A percentile compares a stretch with the other conserved stretches of the same genome.
These are phyloP conservation scores for Bipolaris bicolor DNA, from an alignment of 2,329 filamentous ascomycete species.

Conservation along the genomic window DNA sequence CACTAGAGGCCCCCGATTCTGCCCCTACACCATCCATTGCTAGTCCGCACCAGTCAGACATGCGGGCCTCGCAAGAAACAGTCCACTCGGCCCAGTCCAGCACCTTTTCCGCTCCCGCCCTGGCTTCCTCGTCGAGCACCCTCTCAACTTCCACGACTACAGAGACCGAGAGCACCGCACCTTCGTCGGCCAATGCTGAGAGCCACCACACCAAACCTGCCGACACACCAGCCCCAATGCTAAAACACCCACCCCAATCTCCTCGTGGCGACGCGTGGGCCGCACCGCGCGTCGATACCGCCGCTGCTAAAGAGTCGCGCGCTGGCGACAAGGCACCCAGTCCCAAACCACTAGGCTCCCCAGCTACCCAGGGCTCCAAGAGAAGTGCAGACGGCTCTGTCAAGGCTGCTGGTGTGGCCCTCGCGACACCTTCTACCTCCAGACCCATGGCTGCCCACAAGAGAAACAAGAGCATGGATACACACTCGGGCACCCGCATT, in stretches of 20 bases:
- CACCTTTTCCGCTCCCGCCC: constrained; percentile 40
- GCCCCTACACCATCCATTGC: constrained; percentile 18
- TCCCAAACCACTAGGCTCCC: constrained; percentile 52
- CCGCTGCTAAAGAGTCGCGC: constrained; percentile 34
- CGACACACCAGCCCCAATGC: constrained; percentile 23
- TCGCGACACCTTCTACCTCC: constrained; percentile 17
- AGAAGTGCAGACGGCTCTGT: constrained; percentile 77
- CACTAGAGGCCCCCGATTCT: constrained; percentile 25
- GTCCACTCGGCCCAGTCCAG: constrained; percentile 42
- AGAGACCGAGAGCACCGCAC: constrained; percentile 25
- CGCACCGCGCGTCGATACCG: constrained; percentile 32
- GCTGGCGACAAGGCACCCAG: constrained; percentile 45
- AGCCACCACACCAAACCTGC: constrained; percentile 55
- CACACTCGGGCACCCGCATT: constrained; percentile 69
- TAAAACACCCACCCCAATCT: constrained; percentile 58
- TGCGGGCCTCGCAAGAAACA: constrained; percentile 44
- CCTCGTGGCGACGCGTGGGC: constrained; percentile 46
- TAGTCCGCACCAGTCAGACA: constrained; percentile 18
- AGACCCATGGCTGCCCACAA: constrained; percentile 61
- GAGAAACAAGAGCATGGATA: constrained; percentile 73
- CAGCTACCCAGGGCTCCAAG: constrained; percentile 63
- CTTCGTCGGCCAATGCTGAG: constrained; percentile 33
- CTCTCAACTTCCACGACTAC: constrained; percentile 34
- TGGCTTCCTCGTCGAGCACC: constrained; percentile 44
- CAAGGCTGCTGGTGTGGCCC: constrained; percentile 51